These are phyloP conservation scores for Paecilomyces variotii DNA, from an alignment of 2,329 filamentous ascomycete genomes.

Conservation along the genomic window DNA sequence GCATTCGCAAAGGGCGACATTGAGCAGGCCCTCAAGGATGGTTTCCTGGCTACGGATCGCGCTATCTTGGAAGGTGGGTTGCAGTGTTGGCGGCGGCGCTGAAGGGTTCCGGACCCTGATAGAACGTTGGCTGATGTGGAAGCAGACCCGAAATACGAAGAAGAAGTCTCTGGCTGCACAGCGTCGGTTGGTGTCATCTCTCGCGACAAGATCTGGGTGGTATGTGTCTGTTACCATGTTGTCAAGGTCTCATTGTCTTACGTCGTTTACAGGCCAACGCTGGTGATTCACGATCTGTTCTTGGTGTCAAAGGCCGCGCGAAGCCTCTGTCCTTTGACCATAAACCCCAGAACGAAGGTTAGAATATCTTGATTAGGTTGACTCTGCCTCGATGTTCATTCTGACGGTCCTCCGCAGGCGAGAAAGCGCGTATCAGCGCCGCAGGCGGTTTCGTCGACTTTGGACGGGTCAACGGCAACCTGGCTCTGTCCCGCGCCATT, in stretches of 20 bases:
- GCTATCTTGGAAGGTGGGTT: conserved; percentile 85
- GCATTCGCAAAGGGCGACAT: conserved; percentile 86
- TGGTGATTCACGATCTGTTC: conserved; percentile 87
- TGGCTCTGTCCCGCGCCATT: conserved; percentile 92
- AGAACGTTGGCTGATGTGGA: conserved; percentile 11
- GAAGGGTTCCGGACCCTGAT: not conserved
- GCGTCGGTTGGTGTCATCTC: conserved; percentile 86
- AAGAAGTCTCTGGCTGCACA: conserved; percentile 96
- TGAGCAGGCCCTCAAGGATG: conserved; percentile 93
- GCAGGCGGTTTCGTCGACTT: conserved; percentile 98
- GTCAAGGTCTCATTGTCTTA: not conserved
- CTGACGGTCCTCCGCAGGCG: conserved; percentile 49
- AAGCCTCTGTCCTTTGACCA: conserved; percentile 99
- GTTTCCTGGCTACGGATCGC: conserved; percentile 89
- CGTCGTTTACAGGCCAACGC: conserved; percentile 68
- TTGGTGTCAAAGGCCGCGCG: conserved; percentile 93
- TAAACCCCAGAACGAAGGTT: conserved; percentile 97
- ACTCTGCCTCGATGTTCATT: conserved; percentile 1
- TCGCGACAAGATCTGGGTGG: conserved; percentile 86
- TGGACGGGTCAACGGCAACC: conserved; percentile 94
- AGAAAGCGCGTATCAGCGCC: conserved; percentile 91
- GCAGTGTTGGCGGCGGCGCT: not conserved
- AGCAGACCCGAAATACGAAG: conserved; percentile 89
- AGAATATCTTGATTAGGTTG: conserved; percentile 3
- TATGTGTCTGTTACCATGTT: conserved; percentile 46